Base-by-base conservation (phyloP, 768 basidiomycete genomes). In the Mycena alexandri region DNA sequence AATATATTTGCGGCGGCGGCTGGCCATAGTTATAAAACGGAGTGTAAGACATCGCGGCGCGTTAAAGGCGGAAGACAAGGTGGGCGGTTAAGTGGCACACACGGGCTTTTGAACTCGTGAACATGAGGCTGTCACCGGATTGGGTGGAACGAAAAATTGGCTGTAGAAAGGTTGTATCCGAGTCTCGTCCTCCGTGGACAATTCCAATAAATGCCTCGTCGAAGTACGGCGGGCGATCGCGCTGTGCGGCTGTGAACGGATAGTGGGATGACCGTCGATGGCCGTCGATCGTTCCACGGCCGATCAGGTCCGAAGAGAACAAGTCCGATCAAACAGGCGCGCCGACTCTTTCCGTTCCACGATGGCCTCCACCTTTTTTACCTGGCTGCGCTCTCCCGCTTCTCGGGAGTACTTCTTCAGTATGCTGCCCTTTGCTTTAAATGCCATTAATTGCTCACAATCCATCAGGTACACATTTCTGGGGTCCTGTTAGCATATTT, bases 351-450 rank as follows among this genome's bases (percentile, higher is more conserved):
- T n/a, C 25, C 11, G n/a, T 21, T 21, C 62, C 56, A 71, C 71
- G 47, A 95, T 95, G 94, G 86, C 94, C 64, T 93, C 93, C 42
- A 89, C 90, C 41, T 96, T 98, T 83, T 84, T 92, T 77, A 86
- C 88, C 74, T 99, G 96, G 96, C 75, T 94, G 75, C 91, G 92
- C 75, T 95, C 94, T 52, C 96, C 96, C 57, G 94, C 94, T 51
- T 93, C 94, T 21, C 85, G 94, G 73, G 89, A 96, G 72, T 98
- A 98, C 80, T 97, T 98, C 83, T 93, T 98, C 83, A 98, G 96
- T 95, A 69, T 70, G 95, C 84, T 33, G 7, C 7, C 38, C 12
- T 66, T 66, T 53, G 19, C 63, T 24, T 41, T 29, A 43, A 22
- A 43, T 70, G 34, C 63, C 22, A n/a, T 42, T 65, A 50, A n/a